Evolutionary conservation across 768 basidiomycete genomes (phyloP), one percentile per base, ranked within the genome.

Genomic region (Lentinula lateritia): DNA sequence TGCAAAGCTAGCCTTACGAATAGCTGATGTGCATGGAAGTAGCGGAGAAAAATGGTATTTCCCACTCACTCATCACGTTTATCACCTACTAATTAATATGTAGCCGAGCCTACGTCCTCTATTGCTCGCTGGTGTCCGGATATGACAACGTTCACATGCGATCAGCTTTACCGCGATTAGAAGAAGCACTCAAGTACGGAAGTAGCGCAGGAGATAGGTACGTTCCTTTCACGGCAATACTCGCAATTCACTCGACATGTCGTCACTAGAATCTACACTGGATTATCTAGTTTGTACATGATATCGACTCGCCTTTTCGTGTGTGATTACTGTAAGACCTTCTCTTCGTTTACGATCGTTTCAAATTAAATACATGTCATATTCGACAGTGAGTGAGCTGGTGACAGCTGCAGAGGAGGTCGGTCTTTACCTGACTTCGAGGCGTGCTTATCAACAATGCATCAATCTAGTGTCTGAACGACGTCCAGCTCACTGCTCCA

Each of bases 161-260:
- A 16, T 76, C 80, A n/a, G 87, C 85, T 66, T 69, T 88, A 13
- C 76, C 80, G 12, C 79, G 83, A 10, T 71, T 88, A 52, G 84
- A 87, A 67, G 79, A 85, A 67, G 86, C 87, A 8, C 72, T 86
- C 34, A 84, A 86, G 67, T 84, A 83, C 64, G 87, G 86, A 3
- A 80, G 83, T 52, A 85, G 84, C 64, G 83, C 87, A 8, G 87
- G 87, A 13, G 87, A 90, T 67, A 78, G 85, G 87, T 87, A 62
- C 60, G 73, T 64, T 9, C 35, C 13, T 7, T 35, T 10, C 12
- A 10, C 10, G 35, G 28, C 28, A 28, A 48, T 6, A 1, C n/a
- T 12, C 16, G n/a, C 10, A 10, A 6, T 6, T 28, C 50, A 43
- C 38, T 35, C 43, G 61, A 36, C 57, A 16, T 50, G 20, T 18